A percentile compares a stretch with the other conserved stretches of the same genome.
Conservation (phyloP, 139 green algal species). For the Coelastrella sp. region DNA sequence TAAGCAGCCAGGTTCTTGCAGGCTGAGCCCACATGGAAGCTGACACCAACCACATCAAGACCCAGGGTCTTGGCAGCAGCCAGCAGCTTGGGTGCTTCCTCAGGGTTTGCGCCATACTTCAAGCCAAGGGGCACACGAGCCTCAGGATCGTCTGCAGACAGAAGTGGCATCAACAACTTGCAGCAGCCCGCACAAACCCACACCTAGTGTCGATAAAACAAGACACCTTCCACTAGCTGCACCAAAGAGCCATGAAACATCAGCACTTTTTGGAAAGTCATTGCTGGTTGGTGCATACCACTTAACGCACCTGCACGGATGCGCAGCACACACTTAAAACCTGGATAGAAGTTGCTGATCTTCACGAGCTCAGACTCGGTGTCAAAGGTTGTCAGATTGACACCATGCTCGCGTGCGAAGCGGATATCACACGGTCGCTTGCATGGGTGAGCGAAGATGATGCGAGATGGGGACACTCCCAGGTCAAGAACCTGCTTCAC, state of each 20-base stretch:
- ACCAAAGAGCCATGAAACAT: not conserved
- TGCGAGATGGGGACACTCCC: conserved; percentile 82
- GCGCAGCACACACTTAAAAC: conserved; percentile 86
- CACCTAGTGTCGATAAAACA: not conserved
- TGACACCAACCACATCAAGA: conserved; percentile 89
- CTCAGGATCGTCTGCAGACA: conserved; percentile 64
- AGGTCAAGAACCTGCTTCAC: conserved; percentile 84
- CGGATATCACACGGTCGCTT: conserved; percentile 70
- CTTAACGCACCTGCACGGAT: conserved; percentile 71
- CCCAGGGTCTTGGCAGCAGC: conserved; percentile 65
- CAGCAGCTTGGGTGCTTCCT: conserved; percentile 75
- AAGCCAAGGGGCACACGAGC: conserved; percentile 82
- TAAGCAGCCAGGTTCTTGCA: conserved; percentile 88
- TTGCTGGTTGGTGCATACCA: too few species aligned
- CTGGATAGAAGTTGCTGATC: conserved; percentile 78
- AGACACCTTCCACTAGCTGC: not conserved
- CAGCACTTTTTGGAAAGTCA: too few species aligned
- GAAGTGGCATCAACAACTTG: too few species aligned
- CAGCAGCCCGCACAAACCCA: too few species aligned
- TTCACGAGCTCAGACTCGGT: conserved; percentile 94
- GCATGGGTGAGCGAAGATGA: conserved; percentile 97
- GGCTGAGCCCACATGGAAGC: conserved; percentile 97
- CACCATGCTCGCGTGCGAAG: conserved; percentile 60
- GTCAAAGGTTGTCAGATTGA: conserved; percentile 95
- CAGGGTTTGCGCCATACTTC: conserved; percentile 93